A percentile compares a stretch with the other conserved stretches of the same genome.
phyloP scores from a whole-genome alignment of 345 rosid genomes.

The Raphanus sativus region DNA sequence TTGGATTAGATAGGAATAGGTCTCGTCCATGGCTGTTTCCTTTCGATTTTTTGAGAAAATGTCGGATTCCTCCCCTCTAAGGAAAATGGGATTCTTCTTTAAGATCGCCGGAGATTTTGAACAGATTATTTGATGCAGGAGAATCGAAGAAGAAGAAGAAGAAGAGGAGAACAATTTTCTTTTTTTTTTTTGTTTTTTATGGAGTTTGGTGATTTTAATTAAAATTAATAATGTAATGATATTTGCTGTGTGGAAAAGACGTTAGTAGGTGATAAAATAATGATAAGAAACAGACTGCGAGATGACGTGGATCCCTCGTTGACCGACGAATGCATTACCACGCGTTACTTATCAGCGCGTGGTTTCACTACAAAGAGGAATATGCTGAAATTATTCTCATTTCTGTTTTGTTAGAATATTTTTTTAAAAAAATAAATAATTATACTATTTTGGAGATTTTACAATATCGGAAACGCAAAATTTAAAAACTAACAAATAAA shows the following conservation, averaged over 20 bases:
- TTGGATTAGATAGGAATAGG: slow-evolving; percentile 60
- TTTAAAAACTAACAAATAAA: too few relatives aligned
- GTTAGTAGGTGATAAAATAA: slow-evolving; percentile 19
- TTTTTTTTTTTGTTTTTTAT: background rate
- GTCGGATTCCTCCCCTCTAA: slow-evolving; percentile 8
- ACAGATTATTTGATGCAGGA: background rate
- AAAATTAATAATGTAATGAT: background rate
- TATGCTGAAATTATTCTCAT: background rate
- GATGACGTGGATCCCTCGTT: slow-evolving; percentile 29
- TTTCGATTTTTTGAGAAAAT: background rate
- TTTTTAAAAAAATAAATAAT: too few relatives aligned
- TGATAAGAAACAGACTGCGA: background rate
- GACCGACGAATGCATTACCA: slow-evolving; percentile 13
- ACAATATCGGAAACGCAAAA: too few relatives aligned
- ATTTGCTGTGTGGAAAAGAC: slow-evolving; percentile 25
- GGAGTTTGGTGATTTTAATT: slow-evolving; percentile 18
- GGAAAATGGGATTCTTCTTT: background rate
- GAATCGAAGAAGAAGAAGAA: slow-evolving; percentile 21
- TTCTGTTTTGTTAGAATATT: background rate
- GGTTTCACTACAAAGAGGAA: background rate
- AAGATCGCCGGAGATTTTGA: background rate
- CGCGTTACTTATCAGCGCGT: slow-evolving; percentile 24
- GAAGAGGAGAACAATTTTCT: background rate
- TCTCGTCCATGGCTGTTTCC: slow-evolving; percentile 57
- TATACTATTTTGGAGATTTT: background rate